phyloP scores from a whole-genome alignment of 225 moss, liverwort and hornwort species.

The Physcomitrellopsis africana region DNA sequence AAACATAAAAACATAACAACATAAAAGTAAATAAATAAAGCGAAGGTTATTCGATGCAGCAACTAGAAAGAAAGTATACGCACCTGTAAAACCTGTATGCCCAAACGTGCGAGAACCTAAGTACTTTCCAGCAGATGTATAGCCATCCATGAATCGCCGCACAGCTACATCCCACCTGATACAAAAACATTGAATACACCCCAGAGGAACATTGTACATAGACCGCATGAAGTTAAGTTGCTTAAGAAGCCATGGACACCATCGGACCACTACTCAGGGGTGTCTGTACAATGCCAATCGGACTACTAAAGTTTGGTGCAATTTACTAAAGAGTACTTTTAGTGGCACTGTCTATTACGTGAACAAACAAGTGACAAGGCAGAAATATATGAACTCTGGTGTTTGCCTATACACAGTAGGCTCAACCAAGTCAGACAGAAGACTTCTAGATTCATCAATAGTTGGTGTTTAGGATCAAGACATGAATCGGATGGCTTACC shows the following conservation, averaged over 20 bases:
- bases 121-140: slow-evolving; percentile 73
- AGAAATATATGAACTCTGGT: not conserved
- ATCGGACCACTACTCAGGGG: slow-evolving; percentile 10
- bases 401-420: not conserved
- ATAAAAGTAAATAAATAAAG: not conserved
- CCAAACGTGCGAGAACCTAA: slow-evolving; percentile 76
- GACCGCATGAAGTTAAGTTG: not conserved
- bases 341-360: not conserved
- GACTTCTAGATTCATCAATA: not conserved
- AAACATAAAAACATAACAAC: too few species aligned
- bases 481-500: slow-evolving; percentile 38
- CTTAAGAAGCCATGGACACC: not conserved
- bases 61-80: not conserved
- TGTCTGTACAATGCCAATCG: not conserved
- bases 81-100: slow-evolving; percentile 84
- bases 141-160: slow-evolving; percentile 73
- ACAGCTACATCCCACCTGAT: slow-evolving; percentile 76
- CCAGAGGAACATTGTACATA: not conserved
- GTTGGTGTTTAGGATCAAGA: not conserved
- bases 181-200: slow-evolving; percentile 7
- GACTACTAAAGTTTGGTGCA: not conserved
- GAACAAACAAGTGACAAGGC: not conserved
- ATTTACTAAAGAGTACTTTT: not conserved
- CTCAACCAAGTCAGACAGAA: not conserved
- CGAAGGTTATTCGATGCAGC: not conserved